A percentile compares a stretch with the other conserved stretches of the same genome.
phyloP scores from a whole-genome alignment of 345 rosid genomes.

The Eutrema japonicum region DNA sequence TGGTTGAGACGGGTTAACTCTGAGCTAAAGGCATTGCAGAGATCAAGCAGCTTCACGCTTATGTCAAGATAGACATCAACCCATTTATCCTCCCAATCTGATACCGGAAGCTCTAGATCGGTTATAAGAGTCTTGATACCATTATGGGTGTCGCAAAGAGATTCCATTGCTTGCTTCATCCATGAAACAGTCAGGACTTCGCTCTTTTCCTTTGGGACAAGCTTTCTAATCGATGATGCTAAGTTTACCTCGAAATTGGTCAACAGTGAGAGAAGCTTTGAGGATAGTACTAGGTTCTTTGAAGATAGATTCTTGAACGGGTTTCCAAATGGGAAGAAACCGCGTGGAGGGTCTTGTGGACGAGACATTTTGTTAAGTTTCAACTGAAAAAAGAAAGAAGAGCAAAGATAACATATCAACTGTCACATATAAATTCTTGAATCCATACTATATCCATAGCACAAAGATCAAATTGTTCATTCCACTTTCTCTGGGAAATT shows the following conservation, averaged over 20 bases:
- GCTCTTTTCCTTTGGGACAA: constrained; percentile 41
- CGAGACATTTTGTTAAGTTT: constrained; percentile 35
- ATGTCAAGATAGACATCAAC: constrained; percentile 46
- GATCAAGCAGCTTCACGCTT: constrained; percentile 46
- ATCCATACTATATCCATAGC: not conserved
- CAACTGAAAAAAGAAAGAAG: constrained; percentile 20
- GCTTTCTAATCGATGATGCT: constrained; percentile 30
- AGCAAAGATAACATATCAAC: constrained; percentile 12
- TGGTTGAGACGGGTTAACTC: constrained; percentile 47
- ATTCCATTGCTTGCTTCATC: constrained; percentile 46
- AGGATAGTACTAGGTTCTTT: constrained; percentile 30
- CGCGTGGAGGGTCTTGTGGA: constrained; percentile 42
- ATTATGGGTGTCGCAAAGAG: constrained; percentile 41
- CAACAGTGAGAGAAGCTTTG: constrained; percentile 39
- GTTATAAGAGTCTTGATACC: constrained; percentile 43
- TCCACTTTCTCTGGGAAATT: not conserved
- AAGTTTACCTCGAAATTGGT: constrained; percentile 39
- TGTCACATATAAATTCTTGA: not conserved
- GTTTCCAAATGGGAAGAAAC: constrained; percentile 49
- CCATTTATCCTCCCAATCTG: constrained; percentile 50
- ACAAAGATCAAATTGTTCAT: not conserved
- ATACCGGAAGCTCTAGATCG: constrained; percentile 42
- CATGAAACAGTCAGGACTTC: constrained; percentile 44
- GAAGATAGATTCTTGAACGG: constrained; percentile 44
- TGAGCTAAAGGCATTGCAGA: constrained; percentile 45